A percentile compares a stretch with the other conserved stretches of the same genome.
phyloP scores from a whole-genome alignment of 345 rosid species.

The Erucastrum elatum region DNA sequence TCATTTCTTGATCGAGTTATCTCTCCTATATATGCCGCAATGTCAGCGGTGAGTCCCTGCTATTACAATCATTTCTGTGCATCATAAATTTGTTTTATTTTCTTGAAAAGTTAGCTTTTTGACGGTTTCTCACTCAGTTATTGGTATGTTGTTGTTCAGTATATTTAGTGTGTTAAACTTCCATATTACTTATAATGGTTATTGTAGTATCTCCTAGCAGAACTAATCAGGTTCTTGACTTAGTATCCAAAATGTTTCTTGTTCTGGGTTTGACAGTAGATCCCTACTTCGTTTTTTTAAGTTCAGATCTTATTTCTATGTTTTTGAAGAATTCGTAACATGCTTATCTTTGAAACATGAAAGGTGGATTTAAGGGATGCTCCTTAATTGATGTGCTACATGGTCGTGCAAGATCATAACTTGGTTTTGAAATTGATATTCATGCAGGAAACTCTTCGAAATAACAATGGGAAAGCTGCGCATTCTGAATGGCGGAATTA shows the following conservation, averaged over 20 bases:
- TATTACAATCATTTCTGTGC: slow-evolving; percentile 8
- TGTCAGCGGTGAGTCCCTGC: slow-evolving; percentile 57
- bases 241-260: not conserved
- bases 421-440: slow-evolving; percentile 24
- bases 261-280: not conserved
- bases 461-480: slow-evolving; percentile 87
- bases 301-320: slow-evolving; percentile 17
- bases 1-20: slow-evolving; percentile 84
- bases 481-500: slow-evolving; percentile 99
- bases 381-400: slow-evolving; percentile 18
- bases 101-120: slow-evolving; percentile 10
- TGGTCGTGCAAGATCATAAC: slow-evolving; percentile 17
- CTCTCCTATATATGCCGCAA: slow-evolving; percentile 64
- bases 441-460: slow-evolving; percentile 69
- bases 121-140: slow-evolving; percentile 4
- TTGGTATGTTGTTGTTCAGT: not conserved
- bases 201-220: slow-evolving; percentile 5
- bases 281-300: slow-evolving; percentile 2
- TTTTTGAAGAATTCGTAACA: slow-evolving; percentile 2
- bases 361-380: slow-evolving; percentile 5
- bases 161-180: not conserved
- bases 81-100: not conserved
- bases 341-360: slow-evolving; percentile 12
- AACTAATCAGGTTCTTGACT: slow-evolving; percentile 15
- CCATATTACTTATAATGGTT: slow-evolving; percentile 3